Base-by-base conservation (phyloP, 345 rosid genomes). In the Mallotus nudiflorus region DNA sequence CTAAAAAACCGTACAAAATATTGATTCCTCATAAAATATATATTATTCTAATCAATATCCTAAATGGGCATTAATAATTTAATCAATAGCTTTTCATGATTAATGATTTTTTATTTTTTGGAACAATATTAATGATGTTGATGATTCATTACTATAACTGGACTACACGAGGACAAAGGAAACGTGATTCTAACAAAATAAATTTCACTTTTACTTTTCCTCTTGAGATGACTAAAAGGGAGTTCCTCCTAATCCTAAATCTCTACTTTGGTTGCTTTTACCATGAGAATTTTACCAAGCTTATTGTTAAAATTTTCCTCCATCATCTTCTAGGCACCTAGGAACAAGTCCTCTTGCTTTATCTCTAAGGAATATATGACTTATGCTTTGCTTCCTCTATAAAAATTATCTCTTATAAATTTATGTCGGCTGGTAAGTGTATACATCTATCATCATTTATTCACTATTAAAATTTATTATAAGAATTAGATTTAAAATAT, bases 121-220 rank as follows among this genome's bases (percentile, higher is more conserved):
- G n/a, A n/a, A n/a, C n/a, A n/a, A n/a, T n/a, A n/a, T n/a, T n/a
- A 62, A 27, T n/a, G 16, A 66, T 49, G 16, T 49, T 49, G 25
- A 65, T 49, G 33, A 12, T 1, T 6, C 12, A 29, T n/a, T n/a
- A 4, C 35, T 16, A 12, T 10, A 50, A 8, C 9, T 1, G 18
- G 18, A 22, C 3, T 8, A 18, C 15, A 11, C 44, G 19, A 7
- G 10, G 19, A 48, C 19, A 19, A 13, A 53, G 50, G 49, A 53
- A 67, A 53, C 35, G 31, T 53, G 33, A 25, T 14, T 22, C 31
- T 52, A 35, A 53, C 61, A 52, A 67, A 67, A 53, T 52, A 61
- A 61, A 15, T 15, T 24, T 51, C 4, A 27, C 51, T 62, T 61
- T 61, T 51, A 20, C 67, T 62, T 70, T 70, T n/a, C 67, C 7